Evolutionary conservation across 2,329 filamentous ascomycete species (phyloP).

Genomic region (Fusarium incarnatum): DNA sequence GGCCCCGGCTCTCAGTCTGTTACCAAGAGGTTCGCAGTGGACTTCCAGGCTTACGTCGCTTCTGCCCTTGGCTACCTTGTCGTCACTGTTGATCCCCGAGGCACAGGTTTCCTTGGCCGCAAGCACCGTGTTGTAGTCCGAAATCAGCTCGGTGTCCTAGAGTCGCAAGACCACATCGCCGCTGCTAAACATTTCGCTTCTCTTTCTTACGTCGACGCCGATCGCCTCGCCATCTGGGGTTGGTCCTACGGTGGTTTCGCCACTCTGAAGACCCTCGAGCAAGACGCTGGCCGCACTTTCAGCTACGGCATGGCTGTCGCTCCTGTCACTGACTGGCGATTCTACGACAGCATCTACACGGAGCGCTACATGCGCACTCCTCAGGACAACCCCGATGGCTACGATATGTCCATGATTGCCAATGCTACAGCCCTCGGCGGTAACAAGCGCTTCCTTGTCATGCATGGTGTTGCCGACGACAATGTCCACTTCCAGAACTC

Average conservation of each 20-base stretch:
- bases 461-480: conserved; percentile 97
- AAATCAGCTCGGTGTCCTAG: conserved; percentile 84
- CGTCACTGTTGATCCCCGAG: conserved; percentile 92
- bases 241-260: conserved; percentile 98
- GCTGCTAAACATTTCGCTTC: conserved; percentile 85
- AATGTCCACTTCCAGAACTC: conserved; percentile 99
- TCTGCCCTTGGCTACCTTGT: conserved; percentile 90
- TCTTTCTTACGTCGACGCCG: conserved; percentile 84
- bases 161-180: conserved; percentile 91
- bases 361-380: conserved; percentile 98
- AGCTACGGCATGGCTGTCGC: conserved; percentile 98
- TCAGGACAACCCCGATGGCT: conserved; percentile 81
- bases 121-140: conserved; percentile 84
- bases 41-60: conserved; percentile 92
- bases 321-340: conserved; percentile 97
- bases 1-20: conserved; percentile 95
- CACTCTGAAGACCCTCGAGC: conserved; percentile 93
- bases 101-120: conserved; percentile 91
- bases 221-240: conserved; percentile 93
- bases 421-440: conserved; percentile 78
- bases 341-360: conserved; percentile 94
- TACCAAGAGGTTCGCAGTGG: conserved; percentile 80
- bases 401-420: conserved; percentile 77
- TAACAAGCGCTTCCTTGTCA: conserved; percentile 90
- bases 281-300: conserved; percentile 89